A percentile compares a stretch with the other conserved stretches of the same genome.
phyloP scores from a whole-genome alignment of 1,284 basidiomycete genomes.

The Mycosarcoma mackinlayi region DNA sequence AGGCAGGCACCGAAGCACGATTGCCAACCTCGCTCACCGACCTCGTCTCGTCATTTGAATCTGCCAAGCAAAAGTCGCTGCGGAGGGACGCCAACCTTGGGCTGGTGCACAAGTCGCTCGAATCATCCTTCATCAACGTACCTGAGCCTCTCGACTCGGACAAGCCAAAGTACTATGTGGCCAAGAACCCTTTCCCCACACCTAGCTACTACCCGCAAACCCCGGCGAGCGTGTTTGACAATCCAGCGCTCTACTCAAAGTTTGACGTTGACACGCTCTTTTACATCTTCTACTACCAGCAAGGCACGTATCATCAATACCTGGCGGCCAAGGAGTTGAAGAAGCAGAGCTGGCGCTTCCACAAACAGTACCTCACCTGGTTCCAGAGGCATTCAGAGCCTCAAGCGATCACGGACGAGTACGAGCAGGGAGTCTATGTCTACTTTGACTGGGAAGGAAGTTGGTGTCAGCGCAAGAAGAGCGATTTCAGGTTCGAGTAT shows the following conservation, averaged over 20 bases:
- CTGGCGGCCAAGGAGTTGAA: conserved; percentile 97
- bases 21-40: conserved; percentile 86
- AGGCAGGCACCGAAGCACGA: conserved; percentile 58
- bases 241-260: conserved; percentile 87
- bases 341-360: conserved; percentile 98
- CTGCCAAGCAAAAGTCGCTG: conserved; percentile 88
- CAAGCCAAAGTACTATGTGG: conserved; percentile 85
- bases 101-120: conserved; percentile 81
- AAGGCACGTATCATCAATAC: conserved; percentile 97
- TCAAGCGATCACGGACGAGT: conserved; percentile 99
- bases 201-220: conserved; percentile 95
- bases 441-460: conserved; percentile 69
- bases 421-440: conserved; percentile 88
- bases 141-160: conserved; percentile 87
- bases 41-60: conserved; percentile 93
- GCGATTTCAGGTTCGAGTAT: conserved; percentile 80
- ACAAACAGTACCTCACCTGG: conserved; percentile 99
- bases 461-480: conserved; percentile 98
- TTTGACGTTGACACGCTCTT: conserved; percentile 97
- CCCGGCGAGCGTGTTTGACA: conserved; percentile 83
- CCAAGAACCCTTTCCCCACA: conserved; percentile 89
- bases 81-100: conserved; percentile 85
- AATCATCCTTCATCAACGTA: conserved; percentile 85
- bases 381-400: conserved; percentile 99
- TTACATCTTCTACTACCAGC: conserved; percentile 98